Conservation (phyloP, 768 basidiomycete species). For the Hericium coralloides region DNA sequence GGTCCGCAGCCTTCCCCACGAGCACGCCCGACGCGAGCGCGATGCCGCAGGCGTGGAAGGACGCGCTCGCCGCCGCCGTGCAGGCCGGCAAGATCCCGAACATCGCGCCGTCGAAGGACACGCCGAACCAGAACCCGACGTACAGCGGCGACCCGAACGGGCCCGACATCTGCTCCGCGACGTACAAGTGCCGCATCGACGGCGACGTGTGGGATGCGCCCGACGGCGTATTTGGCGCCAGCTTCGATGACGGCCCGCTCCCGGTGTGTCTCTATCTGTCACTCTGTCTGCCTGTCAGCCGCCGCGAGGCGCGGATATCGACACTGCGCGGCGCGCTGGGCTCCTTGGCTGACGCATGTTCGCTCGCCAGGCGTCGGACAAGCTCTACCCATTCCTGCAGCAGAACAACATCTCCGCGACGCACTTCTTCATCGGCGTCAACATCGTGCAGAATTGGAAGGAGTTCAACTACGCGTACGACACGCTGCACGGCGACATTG, state of each 20-base stretch:
- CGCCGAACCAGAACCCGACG: constrained; percentile 22
- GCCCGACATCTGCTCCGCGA: constrained; percentile 64
- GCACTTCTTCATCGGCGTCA: constrained; percentile 39
- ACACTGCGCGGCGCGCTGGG: neutral
- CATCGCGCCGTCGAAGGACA: constrained; percentile 41
- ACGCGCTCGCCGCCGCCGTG: constrained; percentile 60
- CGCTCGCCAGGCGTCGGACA: constrained; percentile 17
- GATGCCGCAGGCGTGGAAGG: constrained; percentile 63
- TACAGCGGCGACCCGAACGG: constrained; percentile 38
- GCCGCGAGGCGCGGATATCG: neutral
- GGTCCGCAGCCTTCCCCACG: constrained; percentile 53
- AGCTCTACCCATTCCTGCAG: constrained; percentile 31
- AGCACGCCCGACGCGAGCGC: constrained; percentile 35
- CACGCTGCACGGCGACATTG: constrained; percentile 27
- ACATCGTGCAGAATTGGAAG: constrained; percentile 26
- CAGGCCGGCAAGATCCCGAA: constrained; percentile 65
- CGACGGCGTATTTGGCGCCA: constrained; percentile 48
- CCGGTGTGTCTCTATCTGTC: constrained; percentile 24
- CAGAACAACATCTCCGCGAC: constrained; percentile 30
- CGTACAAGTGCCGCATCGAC: constrained; percentile 41
- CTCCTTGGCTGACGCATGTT: neutral
- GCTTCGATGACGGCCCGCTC: constrained; percentile 79
- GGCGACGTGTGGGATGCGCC: constrained; percentile 77
- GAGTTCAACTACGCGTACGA: constrained; percentile 26
- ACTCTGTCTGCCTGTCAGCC: neutral